A percentile compares a stretch with the other conserved stretches of the same genome.
These are phyloP conservation scores for Erysimum cheiri DNA, from an alignment of 441 rosid species.

Conservation along the genomic window DNA sequence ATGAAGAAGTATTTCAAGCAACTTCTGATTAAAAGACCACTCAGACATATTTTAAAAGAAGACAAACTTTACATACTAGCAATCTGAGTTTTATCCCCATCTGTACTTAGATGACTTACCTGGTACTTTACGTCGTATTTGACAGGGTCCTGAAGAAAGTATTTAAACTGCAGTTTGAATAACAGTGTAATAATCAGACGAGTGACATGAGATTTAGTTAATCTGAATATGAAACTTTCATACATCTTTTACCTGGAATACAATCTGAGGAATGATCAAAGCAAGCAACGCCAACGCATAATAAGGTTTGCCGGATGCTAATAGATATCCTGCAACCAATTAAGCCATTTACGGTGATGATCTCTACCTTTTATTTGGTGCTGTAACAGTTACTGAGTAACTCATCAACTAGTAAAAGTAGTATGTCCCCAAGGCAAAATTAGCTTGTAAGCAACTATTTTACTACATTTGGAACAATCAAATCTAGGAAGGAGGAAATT, in stretches of 20 bases:
- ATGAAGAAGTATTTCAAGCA: background rate
- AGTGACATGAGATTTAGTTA: slow-evolving; percentile 1
- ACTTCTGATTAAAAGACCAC: background rate
- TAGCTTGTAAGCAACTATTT: background rate
- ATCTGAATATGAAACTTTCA: background rate
- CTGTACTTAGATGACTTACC: slow-evolving; percentile 49
- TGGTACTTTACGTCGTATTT: slow-evolving; percentile 96
- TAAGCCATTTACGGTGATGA: background rate
- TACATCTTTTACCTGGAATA: slow-evolving; percentile 79
- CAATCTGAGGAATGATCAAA: slow-evolving; percentile 77
- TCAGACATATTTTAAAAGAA: background rate
- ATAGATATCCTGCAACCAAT: slow-evolving; percentile 76
- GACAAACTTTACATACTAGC: background rate
- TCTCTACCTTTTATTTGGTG: background rate
- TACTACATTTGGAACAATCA: background rate
- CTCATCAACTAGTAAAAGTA: no score
- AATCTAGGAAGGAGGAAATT: background rate
- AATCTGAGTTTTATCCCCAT: background rate
- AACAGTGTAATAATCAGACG: slow-evolving; percentile 6
- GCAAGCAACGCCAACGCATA: slow-evolving; percentile 86
- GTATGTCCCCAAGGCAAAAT: no score
- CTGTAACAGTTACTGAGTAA: background rate
- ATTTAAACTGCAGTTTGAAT: slow-evolving; percentile 67
- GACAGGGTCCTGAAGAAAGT: slow-evolving; percentile 93
- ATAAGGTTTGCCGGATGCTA: slow-evolving; percentile 92